Conservation (phyloP, 768 basidiomycete species). For the Tricholoma sp. region DNA sequence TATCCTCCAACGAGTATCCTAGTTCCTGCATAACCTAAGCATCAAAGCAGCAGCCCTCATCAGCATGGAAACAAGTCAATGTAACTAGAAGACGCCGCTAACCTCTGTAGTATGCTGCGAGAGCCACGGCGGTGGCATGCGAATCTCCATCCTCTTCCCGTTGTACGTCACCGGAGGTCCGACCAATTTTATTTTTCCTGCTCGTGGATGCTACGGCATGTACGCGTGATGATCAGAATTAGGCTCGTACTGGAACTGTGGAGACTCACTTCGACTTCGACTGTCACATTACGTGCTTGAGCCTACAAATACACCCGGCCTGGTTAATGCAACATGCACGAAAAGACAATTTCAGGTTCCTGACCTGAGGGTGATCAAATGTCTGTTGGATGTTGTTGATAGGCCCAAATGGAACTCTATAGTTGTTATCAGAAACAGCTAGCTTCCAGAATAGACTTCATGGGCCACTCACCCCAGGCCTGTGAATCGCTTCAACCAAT, state of each 20-base stretch:
- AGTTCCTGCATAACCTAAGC: conserved; percentile 29
- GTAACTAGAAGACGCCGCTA: conserved; percentile 4
- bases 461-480: conserved; percentile 63
- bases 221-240: conserved; percentile 9
- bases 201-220: conserved; percentile 57
- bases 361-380: conserved; percentile 77
- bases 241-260: conserved; percentile 25
- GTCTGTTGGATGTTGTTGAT: conserved; percentile 91
- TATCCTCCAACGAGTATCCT: conserved; percentile 14
- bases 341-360: not conserved
- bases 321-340: not conserved
- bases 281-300: conserved; percentile 64
- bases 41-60: not conserved
- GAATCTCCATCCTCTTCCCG: conserved; percentile 70
- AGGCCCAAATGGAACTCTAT: conserved; percentile 79
- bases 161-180: conserved; percentile 81
- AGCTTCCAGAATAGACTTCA: not conserved
- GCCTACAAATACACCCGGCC: conserved; percentile 41
- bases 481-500: conserved; percentile 73
- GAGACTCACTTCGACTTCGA: conserved; percentile 69
- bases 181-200: conserved; percentile 74
- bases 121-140: conserved; percentile 79
- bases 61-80: not conserved
- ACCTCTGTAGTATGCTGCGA: conserved; percentile 83
- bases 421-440: conserved; percentile 1